A percentile compares a stretch with the other conserved stretches of the same genome.
These are phyloP conservation scores for Nicotiana knightiana DNA, from an alignment of 257 asterid species.

Conservation along the genomic window DNA sequence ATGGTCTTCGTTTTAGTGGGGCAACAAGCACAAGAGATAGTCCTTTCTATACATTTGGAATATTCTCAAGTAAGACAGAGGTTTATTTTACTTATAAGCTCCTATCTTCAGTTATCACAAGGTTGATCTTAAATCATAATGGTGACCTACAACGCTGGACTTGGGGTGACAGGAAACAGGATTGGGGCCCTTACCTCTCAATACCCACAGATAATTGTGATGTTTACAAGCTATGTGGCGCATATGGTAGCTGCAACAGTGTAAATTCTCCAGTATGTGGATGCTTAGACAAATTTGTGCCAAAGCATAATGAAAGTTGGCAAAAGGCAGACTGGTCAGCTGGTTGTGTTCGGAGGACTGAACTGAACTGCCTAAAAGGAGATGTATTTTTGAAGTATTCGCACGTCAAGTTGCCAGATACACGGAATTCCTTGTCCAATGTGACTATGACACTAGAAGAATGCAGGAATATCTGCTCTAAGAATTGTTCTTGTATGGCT, in stretches of 20 bases:
- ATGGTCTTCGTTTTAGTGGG: constrained; percentile 25
- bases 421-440: background rate
- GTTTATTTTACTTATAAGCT: constrained; percentile 9
- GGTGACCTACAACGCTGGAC: constrained; percentile 29
- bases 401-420: constrained; percentile 27
- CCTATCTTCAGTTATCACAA: constrained; percentile 7
- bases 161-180: constrained; percentile 16
- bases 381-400: constrained; percentile 23
- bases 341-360: constrained; percentile 23
- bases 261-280: constrained; percentile 23
- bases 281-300: constrained; percentile 32
- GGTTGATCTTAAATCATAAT: constrained; percentile 15
- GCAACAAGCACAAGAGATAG: constrained; percentile 5
- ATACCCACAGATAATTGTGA: constrained; percentile 33
- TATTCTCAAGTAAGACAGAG: constrained; percentile 20
- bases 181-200: constrained; percentile 21
- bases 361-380: constrained; percentile 20
- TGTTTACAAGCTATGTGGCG: constrained; percentile 32
- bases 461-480: constrained; percentile 23
- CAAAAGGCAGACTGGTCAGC: constrained; percentile 17
- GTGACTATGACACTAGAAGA: constrained; percentile 12
- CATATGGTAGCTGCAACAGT: constrained; percentile 26
- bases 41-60: constrained; percentile 1
- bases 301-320: constrained; percentile 21
- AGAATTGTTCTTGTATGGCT: constrained; percentile 34